These are phyloP conservation scores for Phytophthora tubulina DNA, from an alignment of 352 stramenopile species.

Conservation along the genomic window DNA sequence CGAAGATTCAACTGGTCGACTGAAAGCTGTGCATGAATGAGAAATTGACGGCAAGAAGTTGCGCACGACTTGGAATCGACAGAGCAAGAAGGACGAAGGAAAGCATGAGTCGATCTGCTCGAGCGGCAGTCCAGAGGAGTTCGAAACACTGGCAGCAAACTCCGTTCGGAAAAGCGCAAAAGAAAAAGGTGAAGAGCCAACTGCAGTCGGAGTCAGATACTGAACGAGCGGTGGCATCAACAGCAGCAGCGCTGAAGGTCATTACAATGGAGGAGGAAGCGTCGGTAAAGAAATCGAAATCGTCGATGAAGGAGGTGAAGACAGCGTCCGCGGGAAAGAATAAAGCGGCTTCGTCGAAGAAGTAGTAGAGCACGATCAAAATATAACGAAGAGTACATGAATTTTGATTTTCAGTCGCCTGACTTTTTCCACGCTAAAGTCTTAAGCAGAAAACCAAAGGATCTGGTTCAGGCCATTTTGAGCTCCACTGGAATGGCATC, in stretches of 20 bases:
- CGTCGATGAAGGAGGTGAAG: not conserved
- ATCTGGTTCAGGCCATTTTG: no score
- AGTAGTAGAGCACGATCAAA: no score
- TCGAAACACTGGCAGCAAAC: constrained; percentile 61
- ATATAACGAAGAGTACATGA: no score
- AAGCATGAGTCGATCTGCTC: constrained; percentile 47
- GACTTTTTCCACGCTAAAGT: no score
- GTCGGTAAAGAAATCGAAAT: not conserved
- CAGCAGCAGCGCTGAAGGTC: not conserved
- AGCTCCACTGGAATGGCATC: no score
- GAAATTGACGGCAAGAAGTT: constrained; percentile 54
- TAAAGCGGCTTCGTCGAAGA: not conserved
- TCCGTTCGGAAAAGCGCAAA: constrained; percentile 54
- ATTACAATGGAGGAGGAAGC: not conserved
- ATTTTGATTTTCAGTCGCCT: no score
- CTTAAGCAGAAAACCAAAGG: no score
- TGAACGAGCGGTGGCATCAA: not conserved
- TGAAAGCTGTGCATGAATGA: constrained; percentile 41
- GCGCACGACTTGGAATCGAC: constrained; percentile 46
- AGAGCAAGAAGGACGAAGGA: constrained; percentile 42
- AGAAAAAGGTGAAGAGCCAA: constrained; percentile 33
- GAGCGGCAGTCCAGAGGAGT: constrained; percentile 53
- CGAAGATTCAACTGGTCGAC: constrained; percentile 53
- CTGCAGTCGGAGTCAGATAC: constrained; percentile 9
- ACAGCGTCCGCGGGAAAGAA: not conserved